A percentile compares a stretch with the other conserved stretches of the same genome.
These are phyloP conservation scores for Alternaria tenuissima DNA, from an alignment of 2,329 filamentous ascomycete genomes.

Conservation along the genomic window DNA sequence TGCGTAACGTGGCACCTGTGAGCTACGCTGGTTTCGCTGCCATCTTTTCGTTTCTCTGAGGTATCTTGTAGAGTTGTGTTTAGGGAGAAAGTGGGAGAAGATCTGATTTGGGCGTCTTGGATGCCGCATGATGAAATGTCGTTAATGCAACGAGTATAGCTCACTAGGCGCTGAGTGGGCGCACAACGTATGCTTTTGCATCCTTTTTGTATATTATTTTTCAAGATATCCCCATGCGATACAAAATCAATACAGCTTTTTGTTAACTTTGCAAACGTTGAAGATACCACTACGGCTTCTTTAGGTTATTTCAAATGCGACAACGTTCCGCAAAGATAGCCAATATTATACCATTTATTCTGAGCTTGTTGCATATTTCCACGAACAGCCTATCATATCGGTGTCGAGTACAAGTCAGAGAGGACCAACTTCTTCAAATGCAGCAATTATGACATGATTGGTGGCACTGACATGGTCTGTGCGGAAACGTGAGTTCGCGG, in stretches of 20 bases:
- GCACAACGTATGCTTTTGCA: neutral
- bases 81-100: neutral
- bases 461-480: conserved; percentile 22
- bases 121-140: neutral
- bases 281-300: neutral
- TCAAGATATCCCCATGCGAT: conserved; percentile 9
- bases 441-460: conserved; percentile 24
- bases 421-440: neutral
- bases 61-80: neutral
- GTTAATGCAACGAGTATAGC: neutral
- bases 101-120: neutral
- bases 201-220: conserved; percentile 11
- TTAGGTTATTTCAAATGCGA: neutral
- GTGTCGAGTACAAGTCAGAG: neutral
- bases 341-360: neutral
- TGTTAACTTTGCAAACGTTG: neutral
- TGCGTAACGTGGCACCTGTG: neutral
- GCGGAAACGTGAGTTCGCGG: conserved; percentile 44
- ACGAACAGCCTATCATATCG: no score
- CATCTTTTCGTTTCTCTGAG: neutral
- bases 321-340: neutral
- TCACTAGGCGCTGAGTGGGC: neutral
- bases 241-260: neutral
- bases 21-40: neutral
- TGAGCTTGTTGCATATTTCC: no score